Conservation (phyloP, 2,329 filamentous ascomycete genomes). For the Aspergillus quadrilineatus region DNA sequence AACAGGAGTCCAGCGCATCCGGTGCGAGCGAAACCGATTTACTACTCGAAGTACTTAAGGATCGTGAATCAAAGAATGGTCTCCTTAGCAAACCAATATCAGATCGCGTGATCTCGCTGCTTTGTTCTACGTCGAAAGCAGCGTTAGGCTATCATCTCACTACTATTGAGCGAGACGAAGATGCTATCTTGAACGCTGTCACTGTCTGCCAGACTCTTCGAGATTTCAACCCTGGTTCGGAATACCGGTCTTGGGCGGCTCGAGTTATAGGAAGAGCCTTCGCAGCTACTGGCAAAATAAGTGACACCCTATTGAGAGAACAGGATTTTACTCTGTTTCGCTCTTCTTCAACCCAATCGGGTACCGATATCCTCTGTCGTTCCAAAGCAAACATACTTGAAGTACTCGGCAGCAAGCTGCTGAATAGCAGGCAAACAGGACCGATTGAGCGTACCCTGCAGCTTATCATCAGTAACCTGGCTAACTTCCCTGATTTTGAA, state of each 20-base stretch:
- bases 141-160: slow-evolving; percentile 61
- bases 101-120: slow-evolving; percentile 42
- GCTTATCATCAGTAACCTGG: slow-evolving; percentile 40
- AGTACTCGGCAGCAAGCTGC: slow-evolving; percentile 62
- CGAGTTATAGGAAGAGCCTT: slow-evolving; percentile 81
- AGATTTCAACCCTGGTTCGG: slow-evolving; percentile 60
- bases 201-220: slow-evolving; percentile 76
- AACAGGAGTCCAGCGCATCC: slow-evolving; percentile 66
- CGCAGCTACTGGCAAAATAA: slow-evolving; percentile 67
- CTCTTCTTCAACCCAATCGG: slow-evolving; percentile 5
- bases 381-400: slow-evolving; percentile 65
- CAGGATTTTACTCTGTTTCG: slow-evolving; percentile 33
- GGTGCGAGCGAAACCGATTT: slow-evolving; percentile 76
- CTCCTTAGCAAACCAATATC: slow-evolving; percentile 71
- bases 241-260: slow-evolving; percentile 82
- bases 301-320: slow-evolving; percentile 48
- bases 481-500: slow-evolving; percentile 29
- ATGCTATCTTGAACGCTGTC: slow-evolving; percentile 61
- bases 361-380: slow-evolving; percentile 19
- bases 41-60: slow-evolving; percentile 74
- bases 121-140: slow-evolving; percentile 72
- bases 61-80: slow-evolving; percentile 61
- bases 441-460: slow-evolving; percentile 48
- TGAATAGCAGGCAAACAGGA: slow-evolving; percentile 54
- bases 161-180: slow-evolving; percentile 65